A percentile compares a stretch with the other conserved stretches of the same genome.
phyloP scores from a whole-genome alignment of 1,284 basidiomycete genomes.

The Boletus semigastroideus region DNA sequence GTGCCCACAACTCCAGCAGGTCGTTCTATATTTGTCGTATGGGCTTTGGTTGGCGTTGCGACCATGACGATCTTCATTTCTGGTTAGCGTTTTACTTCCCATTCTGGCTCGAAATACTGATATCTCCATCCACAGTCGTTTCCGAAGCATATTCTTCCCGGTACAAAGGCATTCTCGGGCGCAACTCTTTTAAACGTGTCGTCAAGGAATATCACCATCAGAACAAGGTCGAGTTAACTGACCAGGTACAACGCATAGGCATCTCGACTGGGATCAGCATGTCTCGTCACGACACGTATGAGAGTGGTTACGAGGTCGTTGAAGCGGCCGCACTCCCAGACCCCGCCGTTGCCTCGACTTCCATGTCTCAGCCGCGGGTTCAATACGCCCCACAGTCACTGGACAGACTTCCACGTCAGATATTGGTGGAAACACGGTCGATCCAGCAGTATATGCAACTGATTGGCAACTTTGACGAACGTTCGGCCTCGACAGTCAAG shows the following conservation, averaged over 20 bases:
- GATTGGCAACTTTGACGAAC: constrained; percentile 30
- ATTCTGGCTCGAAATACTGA: constrained; percentile 4
- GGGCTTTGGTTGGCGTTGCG: constrained; percentile 77
- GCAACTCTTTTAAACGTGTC: constrained; percentile 46
- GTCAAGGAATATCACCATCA: constrained; percentile 45
- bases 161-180: constrained; percentile 52
- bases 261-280: constrained; percentile 1
- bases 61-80: constrained; percentile 74
- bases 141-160: constrained; percentile 59
- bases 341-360: constrained; percentile 1
- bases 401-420: constrained; percentile 49
- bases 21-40: constrained; percentile 76
- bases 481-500: constrained; percentile 13
- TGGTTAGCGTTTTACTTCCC: constrained; percentile 38
- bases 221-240: constrained; percentile 15
- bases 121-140: constrained; percentile 44
- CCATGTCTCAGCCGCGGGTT: not conserved
- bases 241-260: constrained; percentile 4
- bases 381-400: constrained; percentile 35
- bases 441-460: constrained; percentile 50
- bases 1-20: constrained; percentile 64
- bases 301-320: not conserved
- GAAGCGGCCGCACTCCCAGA: not conserved
- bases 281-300: not conserved
- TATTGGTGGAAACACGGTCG: constrained; percentile 45